These are phyloP conservation scores for Canariomyces notabilis DNA, from an alignment of 2,329 filamentous ascomycete genomes.

Conservation along the genomic window DNA sequence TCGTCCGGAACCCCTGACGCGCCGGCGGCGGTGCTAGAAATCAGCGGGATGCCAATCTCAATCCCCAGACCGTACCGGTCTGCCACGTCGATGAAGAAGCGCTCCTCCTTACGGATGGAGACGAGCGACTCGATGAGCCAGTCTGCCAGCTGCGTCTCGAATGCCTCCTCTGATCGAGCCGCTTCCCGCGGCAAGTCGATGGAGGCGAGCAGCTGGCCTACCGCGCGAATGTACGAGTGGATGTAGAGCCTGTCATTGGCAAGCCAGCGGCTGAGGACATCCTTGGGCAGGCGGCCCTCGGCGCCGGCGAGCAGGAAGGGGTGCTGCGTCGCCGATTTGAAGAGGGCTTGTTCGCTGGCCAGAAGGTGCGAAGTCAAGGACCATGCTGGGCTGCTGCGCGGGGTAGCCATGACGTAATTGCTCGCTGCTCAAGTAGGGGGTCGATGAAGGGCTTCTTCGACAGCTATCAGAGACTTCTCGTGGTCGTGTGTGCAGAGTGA, in stretches of 20 bases:
- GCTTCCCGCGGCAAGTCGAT: constrained; percentile 47
- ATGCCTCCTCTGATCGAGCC: constrained; percentile 25
- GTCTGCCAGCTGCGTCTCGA: constrained; percentile 54
- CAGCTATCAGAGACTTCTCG: no score
- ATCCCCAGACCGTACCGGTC: constrained; percentile 54
- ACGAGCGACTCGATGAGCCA: constrained; percentile 60
- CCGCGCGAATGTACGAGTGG: constrained; percentile 61
- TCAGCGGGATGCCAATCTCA: constrained; percentile 24
- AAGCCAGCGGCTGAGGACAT: constrained; percentile 59
- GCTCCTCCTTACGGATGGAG: constrained; percentile 62
- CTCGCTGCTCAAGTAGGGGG: neutral
- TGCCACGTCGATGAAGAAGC: constrained; percentile 62
- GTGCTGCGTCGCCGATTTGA: constrained; percentile 56
- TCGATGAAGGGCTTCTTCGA: no score
- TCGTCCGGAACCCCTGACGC: no score
- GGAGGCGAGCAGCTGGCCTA: constrained; percentile 58
- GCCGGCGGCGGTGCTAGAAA: neutral
- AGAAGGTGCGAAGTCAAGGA: constrained; percentile 56
- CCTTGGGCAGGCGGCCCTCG: constrained; percentile 53
- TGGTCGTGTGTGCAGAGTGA: no score
- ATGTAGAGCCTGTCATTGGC: constrained; percentile 68
- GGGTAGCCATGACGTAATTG: constrained; percentile 12
- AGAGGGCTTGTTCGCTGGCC: constrained; percentile 40
- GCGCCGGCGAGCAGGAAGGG: constrained; percentile 63
- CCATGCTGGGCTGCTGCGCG: constrained; percentile 16